Evolutionary conservation across 345 rosid genomes (phyloP).

Genomic region (Cardamine chenopodiifolia): DNA sequence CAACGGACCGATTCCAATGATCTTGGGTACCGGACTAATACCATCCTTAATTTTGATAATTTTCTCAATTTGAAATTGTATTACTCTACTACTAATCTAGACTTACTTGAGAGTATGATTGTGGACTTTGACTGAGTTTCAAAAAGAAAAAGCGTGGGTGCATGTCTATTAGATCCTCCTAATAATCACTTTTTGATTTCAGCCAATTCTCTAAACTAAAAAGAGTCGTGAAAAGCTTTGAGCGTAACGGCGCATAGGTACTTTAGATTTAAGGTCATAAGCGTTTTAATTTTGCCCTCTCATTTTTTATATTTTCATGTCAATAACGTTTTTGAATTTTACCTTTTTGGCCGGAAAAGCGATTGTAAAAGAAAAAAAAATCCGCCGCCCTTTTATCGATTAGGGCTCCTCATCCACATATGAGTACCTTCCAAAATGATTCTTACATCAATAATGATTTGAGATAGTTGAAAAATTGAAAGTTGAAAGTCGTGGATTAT

Average conservation of each 20-base stretch:
- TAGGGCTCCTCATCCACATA: background rate
- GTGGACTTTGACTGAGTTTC: background rate
- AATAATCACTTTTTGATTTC: background rate
- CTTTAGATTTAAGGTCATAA: background rate
- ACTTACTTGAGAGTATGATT: conserved; percentile 1
- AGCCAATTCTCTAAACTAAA: background rate
- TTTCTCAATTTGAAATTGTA: background rate
- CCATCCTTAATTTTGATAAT: background rate
- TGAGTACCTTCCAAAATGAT: background rate
- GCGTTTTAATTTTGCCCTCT: background rate
- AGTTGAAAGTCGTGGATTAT: conserved; percentile 5
- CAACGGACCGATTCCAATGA: background rate
- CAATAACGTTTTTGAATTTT: background rate
- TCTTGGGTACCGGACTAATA: background rate
- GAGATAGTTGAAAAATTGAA: conserved; percentile 4
- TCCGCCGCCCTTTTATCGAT: background rate
- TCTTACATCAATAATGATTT: conserved; percentile 4
- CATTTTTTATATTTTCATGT: background rate
- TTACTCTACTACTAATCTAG: too few relatives aligned
- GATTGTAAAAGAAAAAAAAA: background rate
- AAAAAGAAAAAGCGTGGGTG: background rate
- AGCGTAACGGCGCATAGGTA: background rate
- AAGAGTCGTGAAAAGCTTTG: background rate
- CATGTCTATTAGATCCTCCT: background rate
- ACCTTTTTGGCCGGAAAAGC: background rate